A percentile compares a stretch with the other conserved stretches of the same genome.
Conservation (phyloP, 805 yeast genomes). For the Phaffomyces opuntiae region DNA sequence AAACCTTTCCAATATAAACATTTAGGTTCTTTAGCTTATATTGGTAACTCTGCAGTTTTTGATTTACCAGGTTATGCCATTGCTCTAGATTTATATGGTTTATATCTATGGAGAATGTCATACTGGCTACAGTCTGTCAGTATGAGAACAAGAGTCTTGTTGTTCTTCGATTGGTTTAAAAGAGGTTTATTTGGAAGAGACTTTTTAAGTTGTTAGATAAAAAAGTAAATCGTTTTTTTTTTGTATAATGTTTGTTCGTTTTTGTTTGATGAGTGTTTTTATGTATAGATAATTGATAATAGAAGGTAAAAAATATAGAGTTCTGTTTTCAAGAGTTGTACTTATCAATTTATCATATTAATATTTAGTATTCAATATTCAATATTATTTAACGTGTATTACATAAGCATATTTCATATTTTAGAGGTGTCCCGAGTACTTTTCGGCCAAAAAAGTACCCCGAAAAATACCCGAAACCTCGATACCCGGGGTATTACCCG, state of each 20-base stretch:
- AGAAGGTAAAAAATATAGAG: too few relatives aligned
- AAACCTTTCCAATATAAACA: slow-evolving; percentile 58
- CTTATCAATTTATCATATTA: too few relatives aligned
- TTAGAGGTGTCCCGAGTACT: too few relatives aligned
- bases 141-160: slow-evolving; percentile 51
- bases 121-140: slow-evolving; percentile 65
- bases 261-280: background rate
- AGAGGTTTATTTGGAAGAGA: slow-evolving; percentile 53
- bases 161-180: slow-evolving; percentile 64
- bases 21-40: slow-evolving; percentile 60
- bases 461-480: too few relatives aligned
- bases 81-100: slow-evolving; percentile 62
- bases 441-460: too few relatives aligned
- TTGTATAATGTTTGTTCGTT: background rate
- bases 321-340: too few relatives aligned
- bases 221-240: background rate
- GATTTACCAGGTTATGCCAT: slow-evolving; percentile 55
- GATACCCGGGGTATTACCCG: too few relatives aligned
- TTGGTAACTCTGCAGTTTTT: slow-evolving; percentile 66
- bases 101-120: slow-evolving; percentile 68
- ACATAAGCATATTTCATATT: too few relatives aligned
- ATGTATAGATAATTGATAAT: background rate
- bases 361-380: too few relatives aligned
- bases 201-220: slow-evolving; percentile 24
- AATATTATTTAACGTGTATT: too few relatives aligned